phyloP scores from a whole-genome alignment of 202 grass and related monocot genomes.

The Zizania palustris region DNA sequence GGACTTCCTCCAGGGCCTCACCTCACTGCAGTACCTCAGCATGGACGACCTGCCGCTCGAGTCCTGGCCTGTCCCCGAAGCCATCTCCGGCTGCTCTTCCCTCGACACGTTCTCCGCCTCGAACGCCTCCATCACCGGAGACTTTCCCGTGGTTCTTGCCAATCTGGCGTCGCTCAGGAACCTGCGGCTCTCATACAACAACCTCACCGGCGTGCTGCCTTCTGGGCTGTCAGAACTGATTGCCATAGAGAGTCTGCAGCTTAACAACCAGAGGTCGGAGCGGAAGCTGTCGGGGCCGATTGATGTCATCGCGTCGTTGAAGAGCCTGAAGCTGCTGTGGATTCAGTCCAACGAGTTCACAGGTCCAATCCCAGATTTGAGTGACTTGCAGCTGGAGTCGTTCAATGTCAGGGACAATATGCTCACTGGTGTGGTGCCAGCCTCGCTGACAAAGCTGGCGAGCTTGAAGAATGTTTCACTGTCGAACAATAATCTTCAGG shows the following conservation, averaged over 20 bases:
- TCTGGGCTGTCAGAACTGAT: slow-evolving; percentile 37
- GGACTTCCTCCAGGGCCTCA: slow-evolving; percentile 68
- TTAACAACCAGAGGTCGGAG: slow-evolving; percentile 75
- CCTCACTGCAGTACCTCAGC: slow-evolving; percentile 51
- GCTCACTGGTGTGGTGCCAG: slow-evolving; percentile 68
- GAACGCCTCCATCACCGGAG: slow-evolving; percentile 59
- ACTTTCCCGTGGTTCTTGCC: slow-evolving; percentile 55
- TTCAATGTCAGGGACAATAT: slow-evolving; percentile 87
- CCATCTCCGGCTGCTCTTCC: slow-evolving; percentile 15
- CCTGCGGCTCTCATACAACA: slow-evolving; percentile 81
- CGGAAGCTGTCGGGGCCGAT: slow-evolving; percentile 69
- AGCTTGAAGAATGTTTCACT: slow-evolving; percentile 56
- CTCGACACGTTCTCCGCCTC: slow-evolving; percentile 66
- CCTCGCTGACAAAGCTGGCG: slow-evolving; percentile 48
- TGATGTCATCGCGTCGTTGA: slow-evolving; percentile 59
- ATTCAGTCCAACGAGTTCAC: slow-evolving; percentile 88
- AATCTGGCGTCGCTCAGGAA: slow-evolving; percentile 49
- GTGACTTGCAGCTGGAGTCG: slow-evolving; percentile 46
- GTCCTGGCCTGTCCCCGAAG: slow-evolving; percentile 58
- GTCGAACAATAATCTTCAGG: slow-evolving; percentile 90
- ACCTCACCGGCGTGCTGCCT: slow-evolving; percentile 61
- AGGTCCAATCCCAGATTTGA: slow-evolving; percentile 76
- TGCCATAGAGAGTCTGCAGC: slow-evolving; percentile 57
- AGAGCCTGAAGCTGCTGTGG: slow-evolving; percentile 59
- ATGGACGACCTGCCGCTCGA: slow-evolving; percentile 64